phyloP scores from a whole-genome alignment of 768 basidiomycete species.

The Punctularia strigosozonata region DNA sequence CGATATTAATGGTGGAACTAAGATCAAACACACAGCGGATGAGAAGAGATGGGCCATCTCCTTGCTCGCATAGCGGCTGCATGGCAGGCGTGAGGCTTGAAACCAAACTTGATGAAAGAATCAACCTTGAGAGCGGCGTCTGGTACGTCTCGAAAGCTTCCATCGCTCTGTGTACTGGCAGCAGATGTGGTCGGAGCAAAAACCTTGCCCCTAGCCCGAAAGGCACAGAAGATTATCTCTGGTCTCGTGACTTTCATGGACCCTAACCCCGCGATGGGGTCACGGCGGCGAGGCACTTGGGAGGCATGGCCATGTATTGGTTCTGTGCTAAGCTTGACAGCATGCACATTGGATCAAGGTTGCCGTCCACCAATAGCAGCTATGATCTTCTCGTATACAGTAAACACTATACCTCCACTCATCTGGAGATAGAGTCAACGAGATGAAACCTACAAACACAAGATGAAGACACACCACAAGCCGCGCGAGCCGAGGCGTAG shows the following conservation, averaged over 20 bases:
- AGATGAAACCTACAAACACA: not conserved
- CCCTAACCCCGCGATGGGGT: no score
- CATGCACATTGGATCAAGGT: constrained; percentile 6
- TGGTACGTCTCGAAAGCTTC: constrained; percentile 65
- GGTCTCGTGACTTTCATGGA: no score
- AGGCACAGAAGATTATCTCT: constrained; percentile 4
- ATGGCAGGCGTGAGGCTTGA: not conserved
- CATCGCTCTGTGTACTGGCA: no score
- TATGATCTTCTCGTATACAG: constrained; percentile 80
- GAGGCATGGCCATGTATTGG: no score
- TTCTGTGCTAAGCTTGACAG: no score
- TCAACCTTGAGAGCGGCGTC: constrained; percentile 63
- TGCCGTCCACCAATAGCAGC: constrained; percentile 27
- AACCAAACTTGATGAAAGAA: not conserved
- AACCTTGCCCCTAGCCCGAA: no score
- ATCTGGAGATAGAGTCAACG: constrained; percentile 33
- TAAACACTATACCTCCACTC: constrained; percentile 89
- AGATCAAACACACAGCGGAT: constrained; percentile 49
- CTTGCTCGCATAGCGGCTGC: constrained; percentile 96
- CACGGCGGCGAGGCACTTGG: no score
- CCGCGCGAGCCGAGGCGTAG: constrained; percentile 79
- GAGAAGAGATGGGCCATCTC: constrained; percentile 98
- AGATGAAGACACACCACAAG: constrained; percentile 51
- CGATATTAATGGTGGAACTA: not conserved
- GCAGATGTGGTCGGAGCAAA: no score